Evolutionary conservation across 805 yeast genomes (phyloP).

Genomic region (Yamadazyma nakazawae): DNA sequence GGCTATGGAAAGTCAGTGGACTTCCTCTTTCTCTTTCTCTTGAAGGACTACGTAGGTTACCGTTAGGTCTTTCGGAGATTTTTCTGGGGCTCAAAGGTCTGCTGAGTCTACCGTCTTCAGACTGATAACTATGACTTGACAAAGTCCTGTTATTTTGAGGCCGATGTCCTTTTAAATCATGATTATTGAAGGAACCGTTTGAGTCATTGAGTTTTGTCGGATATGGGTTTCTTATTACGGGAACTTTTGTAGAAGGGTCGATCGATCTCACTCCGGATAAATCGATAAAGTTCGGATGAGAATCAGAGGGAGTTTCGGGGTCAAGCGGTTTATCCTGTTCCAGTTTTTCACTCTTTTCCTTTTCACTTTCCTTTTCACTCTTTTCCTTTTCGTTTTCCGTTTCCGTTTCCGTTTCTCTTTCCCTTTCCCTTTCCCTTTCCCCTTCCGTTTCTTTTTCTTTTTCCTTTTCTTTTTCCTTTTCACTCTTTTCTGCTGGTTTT

Average conservation of each 20-base stretch:
- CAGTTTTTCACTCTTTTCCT: not conserved
- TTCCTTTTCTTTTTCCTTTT: no score
- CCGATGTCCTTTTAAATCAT: conserved; percentile 9
- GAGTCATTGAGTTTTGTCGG: conserved; percentile 7
- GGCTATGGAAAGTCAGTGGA: not conserved
- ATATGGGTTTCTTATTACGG: conserved; percentile 1
- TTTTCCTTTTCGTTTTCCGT: not conserved
- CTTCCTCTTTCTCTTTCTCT: not conserved
- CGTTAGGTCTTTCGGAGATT: not conserved
- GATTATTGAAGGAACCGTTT: not conserved
- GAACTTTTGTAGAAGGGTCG: not conserved
- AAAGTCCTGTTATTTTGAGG: conserved; percentile 13
- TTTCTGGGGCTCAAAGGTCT: not conserved
- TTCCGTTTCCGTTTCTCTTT: not conserved
- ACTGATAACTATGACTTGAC: conserved; percentile 11
- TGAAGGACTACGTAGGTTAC: not conserved
- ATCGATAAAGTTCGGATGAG: not conserved
- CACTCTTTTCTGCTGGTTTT: no score
- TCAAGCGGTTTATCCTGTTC: not conserved
- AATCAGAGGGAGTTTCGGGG: no score
- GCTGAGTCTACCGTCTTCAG: conserved; percentile 1
- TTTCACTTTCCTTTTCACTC: not conserved
- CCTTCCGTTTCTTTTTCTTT: not conserved
- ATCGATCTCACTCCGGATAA: not conserved
- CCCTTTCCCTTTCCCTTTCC: not conserved